Base-by-base conservation (phyloP, 345 rosid genomes). In the Cardiospermum halicacabum region DNA sequence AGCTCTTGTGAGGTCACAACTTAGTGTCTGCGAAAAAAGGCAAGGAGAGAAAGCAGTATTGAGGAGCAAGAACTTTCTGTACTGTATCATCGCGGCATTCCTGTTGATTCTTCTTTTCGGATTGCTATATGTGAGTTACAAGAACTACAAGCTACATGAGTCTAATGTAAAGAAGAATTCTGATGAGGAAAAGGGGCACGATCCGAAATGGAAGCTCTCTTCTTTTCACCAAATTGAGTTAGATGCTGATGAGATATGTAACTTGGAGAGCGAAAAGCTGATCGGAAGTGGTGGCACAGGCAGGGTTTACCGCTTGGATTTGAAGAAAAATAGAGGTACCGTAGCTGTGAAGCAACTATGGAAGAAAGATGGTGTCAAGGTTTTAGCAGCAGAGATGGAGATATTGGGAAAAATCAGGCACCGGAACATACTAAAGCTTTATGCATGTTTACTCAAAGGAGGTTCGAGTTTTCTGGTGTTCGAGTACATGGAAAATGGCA, bases 281-380 rank as follows among this genome's bases (percentile, higher is more conserved):
- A 90, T 93, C 1, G 96, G 96, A 56, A 79, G 75, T 39, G 98
- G 98, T 7, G 86, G 94, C 5, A 88, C 94, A 0, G 98, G 98
- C 48, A 90, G 80, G 70, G 98, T 90, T 25, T 90, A 88, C 60
- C 80, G 97, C 3, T 74, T 90, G 24, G 91, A 85, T 54, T 50
- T 88, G 83, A 90, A 82, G 85, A 90, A 82, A 48, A 80, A 77
- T 4, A 72, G 82, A 0, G 68, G 79, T 30, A 79, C 83, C 7
- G 94, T 93, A 10, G 98, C 98, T 0, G 95, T 88, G 42, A 93
- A 93, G 77, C 81, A 82, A 68, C 76, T 86, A 28, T 75, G 84
- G 82, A 76, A 76, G 73, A 86, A 79, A 26, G 81, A 79, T 10
- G 71, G 75, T 15, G 60, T 85, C 66, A 89, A 85, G 68, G 74